Base-by-base conservation (phyloP, 331 rosid genomes). In the Ulmus americana region DNA sequence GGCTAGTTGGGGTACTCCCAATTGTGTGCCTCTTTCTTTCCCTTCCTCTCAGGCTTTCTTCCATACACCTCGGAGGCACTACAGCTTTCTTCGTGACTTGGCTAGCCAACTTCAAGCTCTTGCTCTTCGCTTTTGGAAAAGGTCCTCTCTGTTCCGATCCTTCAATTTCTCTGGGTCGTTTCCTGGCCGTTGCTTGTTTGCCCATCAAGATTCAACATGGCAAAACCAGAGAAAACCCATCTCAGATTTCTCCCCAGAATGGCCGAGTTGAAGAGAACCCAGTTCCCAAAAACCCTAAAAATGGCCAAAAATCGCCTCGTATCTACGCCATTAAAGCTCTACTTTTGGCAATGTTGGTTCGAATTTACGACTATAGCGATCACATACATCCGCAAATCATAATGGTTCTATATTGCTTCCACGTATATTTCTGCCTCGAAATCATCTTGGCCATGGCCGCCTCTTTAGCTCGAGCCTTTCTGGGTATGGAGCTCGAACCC, bases 21-120 rank as follows among this genome's bases (percentile, higher is more conserved):
- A 63, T 87, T 9, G 55, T 86, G 3, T 15, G 11, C 46, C 44
- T 83, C 35, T 83, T 90, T 42, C 67, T 90, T 2, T 42, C 50
- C 45, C 90, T 90, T 22, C 96, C 96, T 64, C 70, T 86, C 0
- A 62, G 61, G 4, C 63, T 84, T 64, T 0, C 10, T 76, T 43
- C 82, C 6, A 0, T 85, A 28, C 79, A 80, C 54, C 78, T 89
- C 14, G 80, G 84, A 10, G 95, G 95, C 3, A 74, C 80, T 4
- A 39, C 90, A 4, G 53, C 79, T n/a, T 89, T 89, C 74, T 70
- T 84, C 82, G 14, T 89, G 0, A 73, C 75, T 8, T 89, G 96
- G 95, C 95, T 89, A 45, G 82, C 86, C 8, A 89, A 77, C 57
- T 89, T 89, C 91, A 89, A 86, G 61, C 96, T 89, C 81, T 41